phyloP scores from a whole-genome alignment of 2,329 filamentous ascomycete species.

The Cryphonectria japonica region DNA sequence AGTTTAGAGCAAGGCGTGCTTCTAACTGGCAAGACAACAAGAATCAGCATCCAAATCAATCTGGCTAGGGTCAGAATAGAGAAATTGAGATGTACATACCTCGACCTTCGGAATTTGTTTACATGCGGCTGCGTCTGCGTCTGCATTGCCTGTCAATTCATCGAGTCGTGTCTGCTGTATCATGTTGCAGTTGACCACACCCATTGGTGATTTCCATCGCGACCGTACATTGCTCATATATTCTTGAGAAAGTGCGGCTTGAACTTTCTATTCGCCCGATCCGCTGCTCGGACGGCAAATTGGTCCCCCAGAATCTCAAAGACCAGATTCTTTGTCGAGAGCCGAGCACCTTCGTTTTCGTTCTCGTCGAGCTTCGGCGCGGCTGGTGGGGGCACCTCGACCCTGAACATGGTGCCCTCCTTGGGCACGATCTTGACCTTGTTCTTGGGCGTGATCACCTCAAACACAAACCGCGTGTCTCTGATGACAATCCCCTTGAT shows the following conservation, averaged over 20 bases:
- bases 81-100: not conserved
- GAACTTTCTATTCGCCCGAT: constrained; percentile 89
- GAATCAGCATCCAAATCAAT: too few species aligned
- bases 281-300: constrained; percentile 79
- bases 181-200: not conserved
- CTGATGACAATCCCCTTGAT: constrained; percentile 84
- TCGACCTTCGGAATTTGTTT: not conserved
- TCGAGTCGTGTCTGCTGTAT: too few species aligned
- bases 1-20: not conserved
- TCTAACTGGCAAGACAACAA: not conserved
- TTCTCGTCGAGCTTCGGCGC: constrained; percentile 32
- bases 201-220: not conserved
- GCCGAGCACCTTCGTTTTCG: constrained; percentile 31
- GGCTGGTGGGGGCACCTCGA: constrained; percentile 63
- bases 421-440: constrained; percentile 83
- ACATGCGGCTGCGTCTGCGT: not conserved
- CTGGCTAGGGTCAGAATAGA: not conserved
- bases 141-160: not conserved
- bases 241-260: constrained; percentile 80
- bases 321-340: constrained; percentile 50
- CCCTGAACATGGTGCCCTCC: constrained; percentile 82
- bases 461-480: constrained; percentile 85
- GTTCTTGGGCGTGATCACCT: constrained; percentile 75
- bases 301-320: constrained; percentile 90
- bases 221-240: constrained; percentile 55